These are phyloP conservation scores for Saksenaea oblongispora DNA, from an alignment of 371 early-diverging fungal genomes.

Conservation along the genomic window DNA sequence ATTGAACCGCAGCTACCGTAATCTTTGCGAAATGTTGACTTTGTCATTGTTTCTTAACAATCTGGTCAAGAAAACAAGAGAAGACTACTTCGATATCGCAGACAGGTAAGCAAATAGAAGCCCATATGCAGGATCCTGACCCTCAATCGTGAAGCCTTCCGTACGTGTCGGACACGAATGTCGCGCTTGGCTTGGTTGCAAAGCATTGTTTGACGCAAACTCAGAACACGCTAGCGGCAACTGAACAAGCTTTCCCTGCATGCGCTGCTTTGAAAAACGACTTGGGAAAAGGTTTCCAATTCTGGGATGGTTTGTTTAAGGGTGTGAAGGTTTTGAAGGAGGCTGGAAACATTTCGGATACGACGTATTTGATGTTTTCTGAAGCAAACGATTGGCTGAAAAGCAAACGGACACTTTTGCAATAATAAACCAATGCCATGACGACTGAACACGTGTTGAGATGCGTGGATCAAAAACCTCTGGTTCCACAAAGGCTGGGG, in stretches of 20 bases:
- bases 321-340: slow-evolving; percentile 35
- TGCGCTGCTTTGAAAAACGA: slow-evolving; percentile 44
- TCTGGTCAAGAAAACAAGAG: slow-evolving; percentile 50
- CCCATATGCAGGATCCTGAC: background rate
- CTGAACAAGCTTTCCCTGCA: slow-evolving; percentile 46
- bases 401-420: slow-evolving; percentile 9
- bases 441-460: slow-evolving; percentile 8
- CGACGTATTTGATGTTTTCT: slow-evolving; percentile 34
- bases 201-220: slow-evolving; percentile 49
- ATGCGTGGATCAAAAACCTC: background rate
- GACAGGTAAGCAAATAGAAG: slow-evolving; percentile 34
- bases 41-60: slow-evolving; percentile 58
- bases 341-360: slow-evolving; percentile 18
- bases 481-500: background rate
- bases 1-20: slow-evolving; percentile 61
- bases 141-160: slow-evolving; percentile 44
- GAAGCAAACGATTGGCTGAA: slow-evolving; percentile 54
- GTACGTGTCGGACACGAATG: slow-evolving; percentile 53
- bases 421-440: slow-evolving; percentile 2
- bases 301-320: slow-evolving; percentile 52
- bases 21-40: slow-evolving; percentile 61
- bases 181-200: slow-evolving; percentile 53
- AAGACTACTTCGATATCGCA: slow-evolving; percentile 55
- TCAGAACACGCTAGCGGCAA: slow-evolving; percentile 25
- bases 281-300: slow-evolving; percentile 46